These are phyloP conservation scores for Nothopassalora personata DNA, from an alignment of 2,329 filamentous ascomycete genomes.

Conservation along the genomic window DNA sequence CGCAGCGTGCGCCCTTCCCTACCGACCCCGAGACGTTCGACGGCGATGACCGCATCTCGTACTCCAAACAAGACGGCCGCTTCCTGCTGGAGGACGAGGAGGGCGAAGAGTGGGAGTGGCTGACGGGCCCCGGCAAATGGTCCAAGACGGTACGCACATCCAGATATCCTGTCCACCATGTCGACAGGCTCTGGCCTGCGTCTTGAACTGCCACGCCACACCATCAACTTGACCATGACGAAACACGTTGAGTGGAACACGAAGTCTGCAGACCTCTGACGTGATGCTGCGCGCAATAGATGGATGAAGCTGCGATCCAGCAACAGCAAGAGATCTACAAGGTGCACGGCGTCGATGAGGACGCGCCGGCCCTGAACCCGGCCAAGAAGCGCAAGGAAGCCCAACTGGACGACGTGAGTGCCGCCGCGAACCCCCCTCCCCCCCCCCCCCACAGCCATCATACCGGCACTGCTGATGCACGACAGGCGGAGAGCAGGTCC, in stretches of 20 bases:
- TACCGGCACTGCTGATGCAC: slow-evolving; percentile 1
- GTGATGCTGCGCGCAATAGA: slow-evolving; percentile 34
- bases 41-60: slow-evolving; percentile 75
- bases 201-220: background rate
- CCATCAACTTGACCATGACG: slow-evolving; percentile 5
- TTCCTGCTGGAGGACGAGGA: slow-evolving; percentile 80
- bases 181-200: slow-evolving; percentile 25
- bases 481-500: slow-evolving; percentile 15
- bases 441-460: too few relatives aligned
- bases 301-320: slow-evolving; percentile 56
- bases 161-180: slow-evolving; percentile 20
- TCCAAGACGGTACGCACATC: slow-evolving; percentile 53
- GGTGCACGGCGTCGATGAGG: slow-evolving; percentile 55
- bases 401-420: slow-evolving; percentile 28
- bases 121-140: slow-evolving; percentile 67
- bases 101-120: slow-evolving; percentile 79
- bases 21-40: slow-evolving; percentile 63
- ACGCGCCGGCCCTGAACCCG: slow-evolving; percentile 33
- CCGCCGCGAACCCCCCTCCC: too few relatives aligned
- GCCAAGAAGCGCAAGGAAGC: slow-evolving; percentile 40
- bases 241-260: slow-evolving; percentile 11
- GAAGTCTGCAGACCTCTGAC: slow-evolving; percentile 15
- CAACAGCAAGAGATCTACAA: slow-evolving; percentile 59
- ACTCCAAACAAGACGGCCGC: slow-evolving; percentile 68
- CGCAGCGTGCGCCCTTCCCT: slow-evolving; percentile 40